A percentile compares a stretch with the other conserved stretches of the same genome.
phyloP scores from a whole-genome alignment of 1,139 yeast genomes.

The Nematodospora anomalae region DNA sequence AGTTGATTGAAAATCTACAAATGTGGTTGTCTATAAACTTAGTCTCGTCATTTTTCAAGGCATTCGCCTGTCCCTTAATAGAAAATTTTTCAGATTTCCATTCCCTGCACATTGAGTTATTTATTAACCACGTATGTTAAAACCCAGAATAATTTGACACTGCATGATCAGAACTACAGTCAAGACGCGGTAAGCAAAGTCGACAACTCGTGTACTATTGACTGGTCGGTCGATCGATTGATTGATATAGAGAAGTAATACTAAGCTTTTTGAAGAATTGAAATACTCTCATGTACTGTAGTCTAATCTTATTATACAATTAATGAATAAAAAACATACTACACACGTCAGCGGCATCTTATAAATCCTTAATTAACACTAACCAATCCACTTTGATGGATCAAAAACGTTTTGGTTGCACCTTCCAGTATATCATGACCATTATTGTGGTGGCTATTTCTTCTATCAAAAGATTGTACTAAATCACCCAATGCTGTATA shows the following conservation, averaged over 20 bases:
- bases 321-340: too few species aligned
- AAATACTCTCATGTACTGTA: too few species aligned
- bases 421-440: conserved; percentile 1
- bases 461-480: conserved; percentile 17
- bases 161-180: too few species aligned
- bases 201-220: too few species aligned
- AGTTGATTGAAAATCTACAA: background rate
- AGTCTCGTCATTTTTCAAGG: too few species aligned
- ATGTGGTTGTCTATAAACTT: conserved; percentile 1
- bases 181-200: too few species aligned
- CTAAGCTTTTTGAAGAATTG: too few species aligned
- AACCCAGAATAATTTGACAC: too few species aligned
- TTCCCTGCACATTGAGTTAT: background rate
- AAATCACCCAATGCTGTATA: conserved; percentile 15
- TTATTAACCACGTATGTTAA: background rate
- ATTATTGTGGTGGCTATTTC: conserved; percentile 1
- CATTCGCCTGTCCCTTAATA: too few species aligned
- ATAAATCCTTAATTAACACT: conserved; percentile 17
- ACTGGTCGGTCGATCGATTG: too few species aligned
- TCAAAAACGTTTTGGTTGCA: conserved; percentile 21
- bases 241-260: too few species aligned
- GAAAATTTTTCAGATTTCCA: background rate
- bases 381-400: conserved; percentile 37
- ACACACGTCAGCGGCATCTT: background rate
- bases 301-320: background rate